Evolutionary conservation across 106 monocot species (phyloP).

Genomic region (Dendrobium nobile): DNA sequence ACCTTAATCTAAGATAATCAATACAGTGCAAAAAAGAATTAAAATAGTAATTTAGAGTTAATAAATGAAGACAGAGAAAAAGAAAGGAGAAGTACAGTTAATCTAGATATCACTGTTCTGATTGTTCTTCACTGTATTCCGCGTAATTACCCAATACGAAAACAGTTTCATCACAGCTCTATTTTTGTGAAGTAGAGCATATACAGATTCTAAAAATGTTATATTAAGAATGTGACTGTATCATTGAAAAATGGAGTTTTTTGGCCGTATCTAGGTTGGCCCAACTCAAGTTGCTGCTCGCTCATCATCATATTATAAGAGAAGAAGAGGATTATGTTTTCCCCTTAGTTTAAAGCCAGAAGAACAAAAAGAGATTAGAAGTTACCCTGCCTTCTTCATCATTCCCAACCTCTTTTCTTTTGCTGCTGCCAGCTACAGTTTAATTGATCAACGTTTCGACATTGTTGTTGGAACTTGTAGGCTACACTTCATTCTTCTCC

Average conservation of each 20-base stretch:
- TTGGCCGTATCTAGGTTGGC: not conserved
- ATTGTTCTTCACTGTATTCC: not conserved
- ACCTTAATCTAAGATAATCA: not conserved
- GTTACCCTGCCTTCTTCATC: not conserved
- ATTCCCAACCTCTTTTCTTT: not conserved
- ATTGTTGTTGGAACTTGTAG: not conserved
- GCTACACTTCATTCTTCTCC: not conserved
- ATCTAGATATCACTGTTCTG: not conserved
- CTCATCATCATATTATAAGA: not conserved
- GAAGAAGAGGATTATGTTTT: not conserved
- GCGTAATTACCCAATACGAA: not conserved
- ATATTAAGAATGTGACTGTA: not conserved
- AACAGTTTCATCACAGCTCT: not conserved
- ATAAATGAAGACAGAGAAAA: not conserved
- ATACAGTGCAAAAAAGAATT: not conserved
- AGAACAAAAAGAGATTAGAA: not conserved
- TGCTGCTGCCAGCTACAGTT: not conserved
- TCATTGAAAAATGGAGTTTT: not conserved
- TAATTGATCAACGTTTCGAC: not conserved
- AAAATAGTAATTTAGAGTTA: not conserved
- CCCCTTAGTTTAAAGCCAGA: not conserved
- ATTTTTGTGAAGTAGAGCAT: not conserved
- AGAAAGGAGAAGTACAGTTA: not conserved
- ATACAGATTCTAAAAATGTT: not conserved
- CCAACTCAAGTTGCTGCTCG: not conserved